phyloP scores from a whole-genome alignment of 148 eudicot genomes.

The Vaccinium macrocarpon region DNA sequence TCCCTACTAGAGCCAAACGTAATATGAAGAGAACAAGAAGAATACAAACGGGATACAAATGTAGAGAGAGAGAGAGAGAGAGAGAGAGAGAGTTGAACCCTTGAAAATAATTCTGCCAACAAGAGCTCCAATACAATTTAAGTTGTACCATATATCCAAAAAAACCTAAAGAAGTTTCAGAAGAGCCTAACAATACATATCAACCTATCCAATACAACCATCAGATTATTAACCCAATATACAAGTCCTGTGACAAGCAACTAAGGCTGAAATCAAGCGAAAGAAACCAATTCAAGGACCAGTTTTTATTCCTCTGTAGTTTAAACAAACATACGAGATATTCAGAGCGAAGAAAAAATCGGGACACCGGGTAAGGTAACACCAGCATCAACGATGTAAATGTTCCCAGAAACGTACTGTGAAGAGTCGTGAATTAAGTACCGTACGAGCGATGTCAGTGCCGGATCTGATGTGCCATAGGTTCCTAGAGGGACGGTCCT shows the following conservation, averaged over 20 bases:
- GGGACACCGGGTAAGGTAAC: conserved; percentile 36
- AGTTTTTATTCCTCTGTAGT: background rate
- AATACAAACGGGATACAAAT: background rate
- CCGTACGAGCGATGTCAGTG: conserved; percentile 32
- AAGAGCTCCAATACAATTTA: background rate
- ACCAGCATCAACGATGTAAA: conserved; percentile 42
- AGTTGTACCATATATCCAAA: no score
- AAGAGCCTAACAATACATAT: no score
- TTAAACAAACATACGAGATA: background rate
- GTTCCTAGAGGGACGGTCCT: conserved; percentile 25
- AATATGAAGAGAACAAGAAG: background rate
- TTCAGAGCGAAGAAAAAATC: conserved; percentile 36
- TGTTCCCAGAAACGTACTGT: conserved; percentile 30
- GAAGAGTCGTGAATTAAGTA: conserved; percentile 39
- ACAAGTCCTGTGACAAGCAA: background rate
- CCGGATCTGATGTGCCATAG: conserved; percentile 29
- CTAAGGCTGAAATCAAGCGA: background rate
- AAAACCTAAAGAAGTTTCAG: no score
- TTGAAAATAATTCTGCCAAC: background rate
- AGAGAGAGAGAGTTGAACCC: background rate
- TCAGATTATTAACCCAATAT: background rate
- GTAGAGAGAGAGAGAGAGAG: background rate
- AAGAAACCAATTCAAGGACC: background rate
- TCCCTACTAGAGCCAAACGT: background rate
- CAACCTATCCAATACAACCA: background rate